Evolutionary conservation across 1,139 yeast genomes (phyloP).

Genomic region (Taphrina confusa): DNA sequence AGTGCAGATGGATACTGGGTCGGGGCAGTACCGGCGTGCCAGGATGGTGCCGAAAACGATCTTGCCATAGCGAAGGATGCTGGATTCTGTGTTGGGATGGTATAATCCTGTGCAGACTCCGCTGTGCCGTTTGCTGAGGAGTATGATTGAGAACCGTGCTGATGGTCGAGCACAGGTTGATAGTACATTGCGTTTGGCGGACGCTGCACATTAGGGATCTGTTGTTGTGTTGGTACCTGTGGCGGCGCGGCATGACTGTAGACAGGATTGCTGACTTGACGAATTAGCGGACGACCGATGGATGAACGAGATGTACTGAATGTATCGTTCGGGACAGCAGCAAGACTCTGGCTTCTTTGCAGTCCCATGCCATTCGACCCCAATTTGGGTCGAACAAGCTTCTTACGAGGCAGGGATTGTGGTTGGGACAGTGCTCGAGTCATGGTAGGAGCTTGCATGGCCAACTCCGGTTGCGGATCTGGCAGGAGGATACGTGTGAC

Average conservation of each 20-base stretch:
- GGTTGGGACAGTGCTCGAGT: constrained; percentile 20
- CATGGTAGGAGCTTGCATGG: constrained; percentile 18
- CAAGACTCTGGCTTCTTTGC: constrained; percentile 27
- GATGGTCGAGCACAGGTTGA: constrained; percentile 5
- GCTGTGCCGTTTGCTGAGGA: background rate
- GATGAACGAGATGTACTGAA: background rate
- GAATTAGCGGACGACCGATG: background rate
- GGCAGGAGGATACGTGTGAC: constrained; percentile 19
- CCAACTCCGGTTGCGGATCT: background rate
- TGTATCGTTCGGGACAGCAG: constrained; percentile 20
- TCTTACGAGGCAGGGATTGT: constrained; percentile 17
- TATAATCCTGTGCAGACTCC: background rate
- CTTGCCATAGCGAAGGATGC: constrained; percentile 22
- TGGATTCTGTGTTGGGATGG: constrained; percentile 4
- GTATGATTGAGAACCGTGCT: background rate
- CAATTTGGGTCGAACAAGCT: constrained; percentile 11
- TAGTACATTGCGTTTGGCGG: background rate
- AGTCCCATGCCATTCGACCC: constrained; percentile 6
- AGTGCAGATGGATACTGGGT: constrained; percentile 1
- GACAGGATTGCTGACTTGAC: constrained; percentile 3
- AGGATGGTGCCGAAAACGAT: constrained; percentile 25
- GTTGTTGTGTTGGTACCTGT: constrained; percentile 1
- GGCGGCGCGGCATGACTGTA: constrained; percentile 1
- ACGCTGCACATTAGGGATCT: background rate
- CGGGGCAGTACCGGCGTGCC: constrained; percentile 18